These are phyloP conservation scores for Scheffersomyces quercinus DNA, from an alignment of 1,139 yeast genomes.

Conservation along the genomic window DNA sequence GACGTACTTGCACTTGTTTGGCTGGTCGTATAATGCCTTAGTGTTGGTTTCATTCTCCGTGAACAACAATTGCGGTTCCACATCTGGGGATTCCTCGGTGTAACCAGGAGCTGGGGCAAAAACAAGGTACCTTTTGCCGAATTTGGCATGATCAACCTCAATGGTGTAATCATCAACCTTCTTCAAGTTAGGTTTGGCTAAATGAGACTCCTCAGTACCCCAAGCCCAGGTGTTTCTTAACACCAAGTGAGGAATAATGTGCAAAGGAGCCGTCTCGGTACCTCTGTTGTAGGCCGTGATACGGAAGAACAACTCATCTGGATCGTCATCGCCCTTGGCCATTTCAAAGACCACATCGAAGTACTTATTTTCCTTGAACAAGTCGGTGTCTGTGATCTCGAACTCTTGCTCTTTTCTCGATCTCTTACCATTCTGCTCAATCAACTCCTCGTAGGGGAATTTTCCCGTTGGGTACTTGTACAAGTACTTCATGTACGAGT, in stretches of 20 bases:
- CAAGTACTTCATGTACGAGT: slow-evolving; percentile 87
- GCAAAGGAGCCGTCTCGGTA: slow-evolving; percentile 81
- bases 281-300: slow-evolving; percentile 90
- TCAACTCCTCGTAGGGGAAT: slow-evolving; percentile 80
- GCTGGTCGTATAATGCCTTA: slow-evolving; percentile 62
- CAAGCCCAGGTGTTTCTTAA: slow-evolving; percentile 94
- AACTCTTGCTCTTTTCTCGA: slow-evolving; percentile 65
- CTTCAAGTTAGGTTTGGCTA: slow-evolving; percentile 53
- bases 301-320: slow-evolving; percentile 78
- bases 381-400: slow-evolving; percentile 75
- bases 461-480: slow-evolving; percentile 88
- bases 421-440: slow-evolving; percentile 67
- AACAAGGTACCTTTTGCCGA: slow-evolving; percentile 69
- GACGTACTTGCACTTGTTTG: slow-evolving; percentile 58
- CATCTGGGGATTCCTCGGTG: slow-evolving; percentile 57
- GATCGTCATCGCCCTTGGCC: slow-evolving; percentile 85
- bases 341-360: slow-evolving; percentile 90
- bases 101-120: slow-evolving; percentile 92
- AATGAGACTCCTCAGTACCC: slow-evolving; percentile 60
- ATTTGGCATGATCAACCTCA: slow-evolving; percentile 66
- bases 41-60: slow-evolving; percentile 90
- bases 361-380: slow-evolving; percentile 77
- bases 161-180: slow-evolving; percentile 49
- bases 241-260: slow-evolving; percentile 80
- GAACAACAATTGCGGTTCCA: slow-evolving; percentile 74